A percentile compares a stretch with the other conserved stretches of the same genome.
Evolutionary conservation across 257 asterid species (phyloP).

Genomic region (Cinchona pubescens): DNA sequence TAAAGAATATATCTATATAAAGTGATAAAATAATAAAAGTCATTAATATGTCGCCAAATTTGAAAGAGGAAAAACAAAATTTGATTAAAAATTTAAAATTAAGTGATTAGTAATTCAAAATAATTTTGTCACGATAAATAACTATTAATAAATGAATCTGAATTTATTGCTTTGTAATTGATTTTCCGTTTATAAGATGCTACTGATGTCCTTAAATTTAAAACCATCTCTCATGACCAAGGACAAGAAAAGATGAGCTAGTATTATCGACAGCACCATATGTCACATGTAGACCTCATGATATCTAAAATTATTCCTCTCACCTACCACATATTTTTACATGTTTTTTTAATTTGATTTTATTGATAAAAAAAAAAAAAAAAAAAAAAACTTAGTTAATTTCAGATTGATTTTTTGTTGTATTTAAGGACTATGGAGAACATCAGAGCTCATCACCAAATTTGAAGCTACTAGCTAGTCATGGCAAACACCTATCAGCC

Average conservation of each 20-base stretch:
- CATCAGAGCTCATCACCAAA: background rate
- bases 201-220: background rate
- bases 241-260: background rate
- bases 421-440: constrained; percentile 4
- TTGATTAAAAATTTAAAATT: too few relatives aligned
- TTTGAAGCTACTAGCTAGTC: background rate
- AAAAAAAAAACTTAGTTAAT: background rate
- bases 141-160: too few relatives aligned
- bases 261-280: background rate
- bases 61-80: too few relatives aligned
- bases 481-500: constrained; percentile 18
- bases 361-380: too few relatives aligned
- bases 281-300: background rate
- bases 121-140: too few relatives aligned
- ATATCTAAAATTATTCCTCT: too few relatives aligned
- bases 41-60: too few relatives aligned
- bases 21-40: too few relatives aligned
- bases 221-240: background rate
- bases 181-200: too few relatives aligned
- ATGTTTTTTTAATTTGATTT: too few relatives aligned
- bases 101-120: too few relatives aligned
- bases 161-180: too few relatives aligned
- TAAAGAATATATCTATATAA: background rate
- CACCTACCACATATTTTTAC: background rate
- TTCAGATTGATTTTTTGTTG: background rate